Base-by-base conservation (phyloP, 768 basidiomycete species). In the Gautieria morchelliformis region DNA sequence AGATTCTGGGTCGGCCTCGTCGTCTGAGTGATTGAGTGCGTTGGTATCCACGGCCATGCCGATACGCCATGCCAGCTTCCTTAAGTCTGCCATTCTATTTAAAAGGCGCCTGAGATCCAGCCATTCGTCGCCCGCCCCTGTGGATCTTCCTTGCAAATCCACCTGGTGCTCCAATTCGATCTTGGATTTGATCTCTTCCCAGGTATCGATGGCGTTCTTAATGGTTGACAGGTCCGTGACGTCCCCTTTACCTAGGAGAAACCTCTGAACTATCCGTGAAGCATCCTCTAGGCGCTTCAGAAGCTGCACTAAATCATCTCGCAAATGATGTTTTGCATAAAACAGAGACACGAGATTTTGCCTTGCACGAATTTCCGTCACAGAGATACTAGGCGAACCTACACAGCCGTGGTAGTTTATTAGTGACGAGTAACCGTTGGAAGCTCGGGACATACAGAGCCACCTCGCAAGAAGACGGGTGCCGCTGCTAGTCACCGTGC, bases 381-480 rank as follows among this genome's bases (percentile, higher is more conserved):
- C 70, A 1, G 87, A 89, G 3, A 85, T 87, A 65, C 88, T 91
- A 0, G 91, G 91, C 35, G 89, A 89, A 68, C 87, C 89, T 92
- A 17, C 49, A 12, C 22, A 47, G 46, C 57, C 62, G 33, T 58
- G 60, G 61, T 51, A 63, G 56, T 61, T 10, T 48, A 15, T 44
- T 22, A 27, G 37, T 8, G 59, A 55, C 19, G 32, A 58, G 17
- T 22, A n/a, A 45, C 39, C 0, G 37, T 58, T 45, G 19, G 19
- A 30, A 27, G 51, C 55, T 8, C 35, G 14, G 4, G 10, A 70
- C 81, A 64, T 70, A 93, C 91, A 89, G 41, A 94, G 72, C 81
- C 85, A 87, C 61, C 90, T 77, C 12, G 79, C 70, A 19, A 94
- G 76, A 27, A 89, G 74, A 22, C 92, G 81, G 22, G 84, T 81